A percentile compares a stretch with the other conserved stretches of the same genome.
phyloP scores from a whole-genome alignment of 2,329 filamentous ascomycete genomes.

The Talaromyces sp. region DNA sequence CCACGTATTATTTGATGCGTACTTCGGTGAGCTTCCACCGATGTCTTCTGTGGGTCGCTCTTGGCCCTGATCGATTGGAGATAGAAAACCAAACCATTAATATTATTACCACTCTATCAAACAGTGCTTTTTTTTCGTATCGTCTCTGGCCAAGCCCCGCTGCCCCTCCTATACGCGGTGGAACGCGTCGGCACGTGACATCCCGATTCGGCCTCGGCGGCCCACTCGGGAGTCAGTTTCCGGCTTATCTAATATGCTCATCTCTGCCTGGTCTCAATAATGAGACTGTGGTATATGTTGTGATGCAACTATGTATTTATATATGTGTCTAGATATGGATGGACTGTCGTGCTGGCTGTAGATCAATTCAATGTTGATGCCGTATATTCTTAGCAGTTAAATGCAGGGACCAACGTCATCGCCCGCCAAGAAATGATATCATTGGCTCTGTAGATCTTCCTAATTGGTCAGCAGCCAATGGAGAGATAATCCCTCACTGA shows the following conservation, averaged over 20 bases:
- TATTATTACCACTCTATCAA: too few relatives aligned
- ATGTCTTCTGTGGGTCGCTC: not conserved
- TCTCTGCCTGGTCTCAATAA: too few relatives aligned
- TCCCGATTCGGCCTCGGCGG: not conserved
- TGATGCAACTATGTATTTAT: not conserved
- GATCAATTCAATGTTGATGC: too few relatives aligned
- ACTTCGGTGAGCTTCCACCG: not conserved
- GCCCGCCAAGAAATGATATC: not conserved
- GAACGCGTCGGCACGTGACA: not conserved
- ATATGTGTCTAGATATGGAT: not conserved
- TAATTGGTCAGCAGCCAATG: not conserved
- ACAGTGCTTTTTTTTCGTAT: too few relatives aligned
- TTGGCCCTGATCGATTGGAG: not conserved
- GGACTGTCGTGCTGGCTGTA: too few relatives aligned
- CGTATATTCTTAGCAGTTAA: too few relatives aligned
- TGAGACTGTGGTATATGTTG: too few relatives aligned
- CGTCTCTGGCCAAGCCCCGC: not conserved
- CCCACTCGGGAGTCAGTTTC: not conserved
- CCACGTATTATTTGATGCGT: not conserved
- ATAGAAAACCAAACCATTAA: too few relatives aligned
- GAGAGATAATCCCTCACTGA: not conserved
- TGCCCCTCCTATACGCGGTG: not conserved
- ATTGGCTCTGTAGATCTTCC: conserved; percentile 10
- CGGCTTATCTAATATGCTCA: not conserved
- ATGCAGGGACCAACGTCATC: not conserved